phyloP scores from a whole-genome alignment of 768 basidiomycete genomes.

The Xerocomellus dryophilus region DNA sequence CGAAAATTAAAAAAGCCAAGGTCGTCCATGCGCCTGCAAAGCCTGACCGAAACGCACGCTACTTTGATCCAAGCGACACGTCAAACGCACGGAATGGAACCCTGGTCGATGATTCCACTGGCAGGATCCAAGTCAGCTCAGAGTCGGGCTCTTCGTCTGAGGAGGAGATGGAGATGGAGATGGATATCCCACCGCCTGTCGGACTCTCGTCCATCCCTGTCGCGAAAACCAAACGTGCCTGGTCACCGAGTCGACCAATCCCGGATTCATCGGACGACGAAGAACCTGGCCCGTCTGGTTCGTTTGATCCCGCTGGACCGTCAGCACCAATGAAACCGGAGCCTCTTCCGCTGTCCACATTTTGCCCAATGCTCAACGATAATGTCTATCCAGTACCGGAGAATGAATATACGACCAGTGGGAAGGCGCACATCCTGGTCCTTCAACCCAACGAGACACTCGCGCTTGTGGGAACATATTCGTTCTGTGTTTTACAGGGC shows the following conservation, averaged over 20 bases:
- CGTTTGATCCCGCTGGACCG: not conserved
- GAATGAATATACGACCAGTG: not conserved
- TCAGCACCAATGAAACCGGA: constrained; percentile 11
- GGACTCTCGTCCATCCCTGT: constrained; percentile 12
- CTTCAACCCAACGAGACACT: constrained; percentile 51
- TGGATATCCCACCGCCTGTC: constrained; percentile 16
- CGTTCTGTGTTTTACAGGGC: constrained; percentile 60
- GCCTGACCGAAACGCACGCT: constrained; percentile 21
- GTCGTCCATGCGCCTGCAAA: constrained; percentile 27
- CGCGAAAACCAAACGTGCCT: constrained; percentile 37
- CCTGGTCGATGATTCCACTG: constrained; percentile 32
- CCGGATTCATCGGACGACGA: constrained; percentile 50
- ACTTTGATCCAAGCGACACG: constrained; percentile 34
- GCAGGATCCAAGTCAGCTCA: constrained; percentile 37
- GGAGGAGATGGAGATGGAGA: constrained; percentile 24
- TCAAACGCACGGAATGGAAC: constrained; percentile 30
- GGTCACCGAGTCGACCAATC: constrained; percentile 58
- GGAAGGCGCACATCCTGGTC: constrained; percentile 38
- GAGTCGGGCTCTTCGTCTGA: constrained; percentile 25
- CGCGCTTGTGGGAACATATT: constrained; percentile 66
- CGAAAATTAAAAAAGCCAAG: constrained; percentile 31
- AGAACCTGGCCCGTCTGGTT: constrained; percentile 18
- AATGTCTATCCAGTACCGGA: constrained; percentile 31
- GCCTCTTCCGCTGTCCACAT: constrained; percentile 44
- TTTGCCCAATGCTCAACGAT: constrained; percentile 41